Conservation (phyloP, 257 asterid genomes). For the Plantago ovata region DNA sequence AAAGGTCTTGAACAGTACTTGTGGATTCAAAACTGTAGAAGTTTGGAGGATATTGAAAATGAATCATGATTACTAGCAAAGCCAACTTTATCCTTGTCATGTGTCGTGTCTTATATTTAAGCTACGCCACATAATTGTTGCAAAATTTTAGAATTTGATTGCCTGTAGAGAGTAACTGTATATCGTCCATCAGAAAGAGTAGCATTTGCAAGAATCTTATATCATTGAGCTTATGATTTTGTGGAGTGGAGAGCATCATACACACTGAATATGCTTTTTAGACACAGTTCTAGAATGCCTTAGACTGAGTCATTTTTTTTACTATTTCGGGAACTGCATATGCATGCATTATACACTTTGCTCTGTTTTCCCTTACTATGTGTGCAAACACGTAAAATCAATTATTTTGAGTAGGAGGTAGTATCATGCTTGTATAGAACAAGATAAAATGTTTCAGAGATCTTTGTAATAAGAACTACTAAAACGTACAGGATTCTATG, state of each 20-base stretch:
- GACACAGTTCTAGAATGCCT: neutral
- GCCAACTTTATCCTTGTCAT: neutral
- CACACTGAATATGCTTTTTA: neutral
- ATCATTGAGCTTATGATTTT: neutral
- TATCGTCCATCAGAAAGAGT: neutral
- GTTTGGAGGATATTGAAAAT: slow-evolving; percentile 21
- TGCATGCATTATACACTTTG: too few species aligned
- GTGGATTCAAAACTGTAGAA: slow-evolving; percentile 24
- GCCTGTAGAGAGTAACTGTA: neutral
- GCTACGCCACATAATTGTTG: neutral
- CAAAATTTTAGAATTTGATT: neutral
- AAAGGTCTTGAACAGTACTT: slow-evolving; percentile 9
- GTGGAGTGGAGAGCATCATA: neutral
- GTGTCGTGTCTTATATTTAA: slow-evolving; percentile 8
- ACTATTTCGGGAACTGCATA: too few species aligned
- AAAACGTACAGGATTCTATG: too few species aligned
- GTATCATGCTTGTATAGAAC: too few species aligned
- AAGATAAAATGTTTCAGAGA: too few species aligned
- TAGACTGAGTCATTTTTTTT: too few species aligned
- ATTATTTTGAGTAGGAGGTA: too few species aligned
- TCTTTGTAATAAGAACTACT: too few species aligned
- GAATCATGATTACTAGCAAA: slow-evolving; percentile 13
- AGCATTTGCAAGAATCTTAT: neutral
- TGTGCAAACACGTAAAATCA: too few species aligned
- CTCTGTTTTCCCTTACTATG: too few species aligned